phyloP scores from a whole-genome alignment of 306 rosid species.

The Cucurbita ficifolia region DNA sequence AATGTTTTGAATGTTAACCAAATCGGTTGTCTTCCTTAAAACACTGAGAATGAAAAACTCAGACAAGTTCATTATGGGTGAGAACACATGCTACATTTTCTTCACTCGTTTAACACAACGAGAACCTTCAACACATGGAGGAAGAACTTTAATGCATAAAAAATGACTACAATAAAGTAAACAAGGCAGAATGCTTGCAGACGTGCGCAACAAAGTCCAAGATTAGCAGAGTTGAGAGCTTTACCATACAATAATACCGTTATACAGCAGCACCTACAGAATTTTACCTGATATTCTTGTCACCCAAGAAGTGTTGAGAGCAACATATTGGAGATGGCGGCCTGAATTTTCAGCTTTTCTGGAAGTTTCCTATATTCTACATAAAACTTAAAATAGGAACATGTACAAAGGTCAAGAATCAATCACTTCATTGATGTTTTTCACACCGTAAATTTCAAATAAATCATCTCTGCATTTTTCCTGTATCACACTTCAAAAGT shows the following conservation, averaged over 20 bases:
- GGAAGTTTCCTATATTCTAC: neutral
- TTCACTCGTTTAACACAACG: neutral
- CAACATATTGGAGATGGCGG: neutral
- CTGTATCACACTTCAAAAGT: neutral
- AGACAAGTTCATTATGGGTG: neutral
- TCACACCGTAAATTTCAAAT: neutral
- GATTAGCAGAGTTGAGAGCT: neutral
- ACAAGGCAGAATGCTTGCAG: neutral
- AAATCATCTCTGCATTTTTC: neutral
- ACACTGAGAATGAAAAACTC: neutral
- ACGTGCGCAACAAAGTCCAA: neutral
- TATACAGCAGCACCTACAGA: neutral
- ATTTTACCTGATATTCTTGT: neutral
- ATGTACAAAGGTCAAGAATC: neutral
- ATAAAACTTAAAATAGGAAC: neutral
- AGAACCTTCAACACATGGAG: neutral
- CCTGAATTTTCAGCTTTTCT: slow-evolving; percentile 4
- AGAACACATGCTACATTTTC: neutral
- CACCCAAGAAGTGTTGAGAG: neutral
- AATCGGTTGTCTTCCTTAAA: neutral
- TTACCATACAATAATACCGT: neutral
- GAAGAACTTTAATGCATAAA: neutral
- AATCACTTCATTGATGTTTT: neutral
- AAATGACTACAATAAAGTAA: neutral
- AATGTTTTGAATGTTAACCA: neutral